Evolutionary conservation across 2,329 filamentous ascomycete genomes (phyloP), one percentile per base, ranked within the genome.

Genomic region (Diplodia sapinea): DNA sequence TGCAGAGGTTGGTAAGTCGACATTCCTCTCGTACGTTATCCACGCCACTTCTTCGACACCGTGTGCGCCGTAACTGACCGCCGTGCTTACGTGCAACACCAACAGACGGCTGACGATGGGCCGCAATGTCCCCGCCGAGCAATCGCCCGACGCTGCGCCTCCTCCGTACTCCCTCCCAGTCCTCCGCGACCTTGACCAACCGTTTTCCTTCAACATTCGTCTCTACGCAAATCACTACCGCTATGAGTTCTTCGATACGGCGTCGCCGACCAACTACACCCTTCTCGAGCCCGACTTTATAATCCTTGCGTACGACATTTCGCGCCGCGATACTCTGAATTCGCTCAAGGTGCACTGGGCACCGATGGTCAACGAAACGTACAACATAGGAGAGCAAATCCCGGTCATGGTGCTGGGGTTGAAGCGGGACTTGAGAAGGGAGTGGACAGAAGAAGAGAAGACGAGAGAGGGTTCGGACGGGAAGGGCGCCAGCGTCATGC

Each of bases 331-430:
- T 2, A 84, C 82, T 0, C 76, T 89, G 12, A 72, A 76, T 1
- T 83, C 82, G 9, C 74, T 88, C 0, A 81, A 81, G 63, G 77
- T 70, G 11, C 73, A 72, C 13, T 85, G 82, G 82, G 78, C 81
- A 33, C 72, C 75, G 3, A 72, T 80, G 2, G 79, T 83, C 15
- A 82, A 84, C 54, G 75, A 72, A 20, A 82, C 87, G 70, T 89
- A 87, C 75, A 85, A 85, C 70, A 77, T 80, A 67, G 77, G 83
- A 54, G 82, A 83, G 68, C 73, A 79, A 3, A 78, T 88, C 17
- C 86, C 87, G 0, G 82, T 89, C 7, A 85, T 88, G 79, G 78
- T 89, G 49, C 72, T 89, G 4, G 87, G 87, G 0, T 71, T 89
- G 70, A 87, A 88, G 74, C 76, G 87, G 59, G 87, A 89, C 73